A percentile compares a stretch with the other conserved stretches of the same genome.
These are phyloP conservation scores for Claviceps digitariae DNA, from an alignment of 2,329 filamentous ascomycete species.

Conservation along the genomic window DNA sequence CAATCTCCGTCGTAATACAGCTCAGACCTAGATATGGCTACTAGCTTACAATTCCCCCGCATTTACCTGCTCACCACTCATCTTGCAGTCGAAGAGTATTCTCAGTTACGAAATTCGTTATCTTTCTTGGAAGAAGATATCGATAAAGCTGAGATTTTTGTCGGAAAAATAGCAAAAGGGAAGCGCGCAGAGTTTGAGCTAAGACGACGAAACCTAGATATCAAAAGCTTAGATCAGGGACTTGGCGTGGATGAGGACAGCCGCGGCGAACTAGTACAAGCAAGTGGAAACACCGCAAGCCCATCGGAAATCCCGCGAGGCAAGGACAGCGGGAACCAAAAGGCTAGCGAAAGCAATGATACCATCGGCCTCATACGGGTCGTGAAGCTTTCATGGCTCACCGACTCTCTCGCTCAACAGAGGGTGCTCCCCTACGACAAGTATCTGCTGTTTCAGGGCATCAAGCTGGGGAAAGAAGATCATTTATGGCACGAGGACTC, in stretches of 20 bases:
- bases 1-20: too few relatives aligned
- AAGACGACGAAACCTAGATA: constrained; percentile 48
- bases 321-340: background rate
- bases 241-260: background rate
- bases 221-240: constrained; percentile 25
- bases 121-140: constrained; percentile 56
- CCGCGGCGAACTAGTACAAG: background rate
- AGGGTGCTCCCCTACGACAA: constrained; percentile 31
- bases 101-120: constrained; percentile 51
- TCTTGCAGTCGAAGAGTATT: constrained; percentile 48
- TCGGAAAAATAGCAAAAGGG: constrained; percentile 59
- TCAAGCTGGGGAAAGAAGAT: constrained; percentile 12
- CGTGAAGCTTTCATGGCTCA: constrained; percentile 46
- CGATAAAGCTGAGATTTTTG: constrained; percentile 55
- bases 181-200: constrained; percentile 68
- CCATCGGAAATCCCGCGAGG: background rate
- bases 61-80: constrained; percentile 65
- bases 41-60: constrained; percentile 33
- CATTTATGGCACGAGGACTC: background rate
- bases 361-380: constrained; percentile 29
- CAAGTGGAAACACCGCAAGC: background rate
- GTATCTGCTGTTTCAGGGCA: constrained; percentile 43
- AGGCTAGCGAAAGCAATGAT: background rate
- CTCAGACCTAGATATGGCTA: constrained; percentile 8
- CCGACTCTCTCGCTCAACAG: constrained; percentile 33